A percentile compares a stretch with the other conserved stretches of the same genome.
phyloP scores from a whole-genome alignment of 768 basidiomycete species.

The Phaffia tasmanica region DNA sequence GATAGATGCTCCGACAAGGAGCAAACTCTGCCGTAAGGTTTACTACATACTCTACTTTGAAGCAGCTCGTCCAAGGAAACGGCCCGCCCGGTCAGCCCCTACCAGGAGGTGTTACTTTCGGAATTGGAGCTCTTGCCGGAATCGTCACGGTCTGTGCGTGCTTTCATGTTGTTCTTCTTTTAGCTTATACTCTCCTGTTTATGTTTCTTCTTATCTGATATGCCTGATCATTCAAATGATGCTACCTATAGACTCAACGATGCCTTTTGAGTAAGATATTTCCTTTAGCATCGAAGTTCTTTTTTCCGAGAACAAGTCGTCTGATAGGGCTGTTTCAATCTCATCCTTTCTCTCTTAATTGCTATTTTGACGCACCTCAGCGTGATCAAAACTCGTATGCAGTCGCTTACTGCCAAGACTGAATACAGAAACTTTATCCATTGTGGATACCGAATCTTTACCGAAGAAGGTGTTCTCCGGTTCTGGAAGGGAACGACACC shows the following conservation, averaged over 20 bases:
- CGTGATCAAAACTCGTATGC: conserved; percentile 97
- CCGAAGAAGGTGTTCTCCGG: conserved; percentile 77
- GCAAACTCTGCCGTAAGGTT: conserved; percentile 95
- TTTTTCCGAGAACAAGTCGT: no score
- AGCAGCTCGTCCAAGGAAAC: conserved; percentile 80
- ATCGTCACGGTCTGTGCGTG: conserved; percentile 80
- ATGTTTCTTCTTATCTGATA: neutral
- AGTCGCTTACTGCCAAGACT: conserved; percentile 66
- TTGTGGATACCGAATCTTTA: conserved; percentile 86
- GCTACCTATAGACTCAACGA: conserved; percentile 32
- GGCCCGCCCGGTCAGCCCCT: conserved; percentile 70
- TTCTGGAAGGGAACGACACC: conserved; percentile 98
- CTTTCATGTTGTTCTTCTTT: conserved; percentile 51
- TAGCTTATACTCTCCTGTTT: neutral
- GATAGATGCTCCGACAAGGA: conserved; percentile 90
- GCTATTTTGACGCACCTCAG: conserved; percentile 1
- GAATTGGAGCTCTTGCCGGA: conserved; percentile 84
- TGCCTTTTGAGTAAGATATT: conserved; percentile 39
- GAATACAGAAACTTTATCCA: conserved; percentile 92
- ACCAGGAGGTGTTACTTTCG: conserved; percentile 81
- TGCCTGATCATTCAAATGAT: neutral
- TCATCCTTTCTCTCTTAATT: neutral
- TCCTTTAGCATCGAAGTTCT: neutral
- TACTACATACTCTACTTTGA: conserved; percentile 86
- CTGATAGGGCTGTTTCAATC: neutral